These are phyloP conservation scores for Phytopythium mirpurense DNA, from an alignment of 352 stramenopile species.

Conservation along the genomic window DNA sequence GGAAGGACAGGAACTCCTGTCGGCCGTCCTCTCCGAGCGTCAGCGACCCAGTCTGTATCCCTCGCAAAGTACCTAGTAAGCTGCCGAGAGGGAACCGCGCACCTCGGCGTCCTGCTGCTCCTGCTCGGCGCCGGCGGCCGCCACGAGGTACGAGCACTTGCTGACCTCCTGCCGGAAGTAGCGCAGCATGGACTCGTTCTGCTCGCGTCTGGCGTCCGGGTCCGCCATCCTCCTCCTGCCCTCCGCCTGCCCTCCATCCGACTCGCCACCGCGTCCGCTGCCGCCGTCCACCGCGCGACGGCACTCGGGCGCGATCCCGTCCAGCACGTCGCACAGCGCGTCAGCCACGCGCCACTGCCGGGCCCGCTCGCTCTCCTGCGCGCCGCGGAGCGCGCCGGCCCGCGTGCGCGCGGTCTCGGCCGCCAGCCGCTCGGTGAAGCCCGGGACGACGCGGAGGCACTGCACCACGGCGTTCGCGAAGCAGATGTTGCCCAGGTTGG, in stretches of 20 bases:
- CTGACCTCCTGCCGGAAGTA: conserved; percentile 25
- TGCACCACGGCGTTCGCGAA: conserved; percentile 76
- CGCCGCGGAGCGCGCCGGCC: background rate
- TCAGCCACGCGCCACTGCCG: conserved; percentile 7
- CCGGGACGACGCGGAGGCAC: conserved; percentile 42
- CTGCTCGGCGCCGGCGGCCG: conserved; percentile 24
- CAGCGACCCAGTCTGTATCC: no score
- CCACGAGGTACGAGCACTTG: conserved; percentile 48
- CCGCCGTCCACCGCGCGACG: background rate
- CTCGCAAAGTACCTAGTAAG: no score
- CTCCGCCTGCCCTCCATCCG: background rate
- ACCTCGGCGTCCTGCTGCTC: conserved; percentile 81
- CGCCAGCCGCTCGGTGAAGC: conserved; percentile 23
- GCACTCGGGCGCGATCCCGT: conserved; percentile 1
- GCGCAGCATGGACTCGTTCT: conserved; percentile 14
- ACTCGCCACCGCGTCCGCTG: background rate
- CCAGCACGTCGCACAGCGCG: conserved; percentile 12
- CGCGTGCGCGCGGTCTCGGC: conserved; percentile 1
- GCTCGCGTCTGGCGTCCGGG: background rate
- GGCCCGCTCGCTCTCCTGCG: background rate
- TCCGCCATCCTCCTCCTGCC: background rate
- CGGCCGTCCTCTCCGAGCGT: no score
- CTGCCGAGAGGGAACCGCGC: background rate
- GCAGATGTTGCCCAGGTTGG: conserved; percentile 72
- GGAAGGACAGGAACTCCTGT: conserved; percentile 63